Evolutionary conservation across 805 yeast species (phyloP).

Genomic region (Metschnikowia matae): DNA sequence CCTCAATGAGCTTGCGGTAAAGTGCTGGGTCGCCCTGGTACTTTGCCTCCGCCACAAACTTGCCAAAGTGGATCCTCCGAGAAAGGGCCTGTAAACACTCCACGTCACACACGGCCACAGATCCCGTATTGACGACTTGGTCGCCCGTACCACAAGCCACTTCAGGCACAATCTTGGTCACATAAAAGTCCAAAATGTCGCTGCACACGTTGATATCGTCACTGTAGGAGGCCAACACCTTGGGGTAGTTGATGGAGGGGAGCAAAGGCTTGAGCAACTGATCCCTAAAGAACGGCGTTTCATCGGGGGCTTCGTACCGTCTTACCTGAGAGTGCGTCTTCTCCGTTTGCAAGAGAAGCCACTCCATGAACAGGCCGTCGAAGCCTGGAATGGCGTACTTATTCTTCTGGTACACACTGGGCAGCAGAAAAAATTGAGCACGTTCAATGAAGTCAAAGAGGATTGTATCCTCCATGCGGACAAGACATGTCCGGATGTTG

Average conservation of each 20-base stretch:
- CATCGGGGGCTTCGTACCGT: constrained; percentile 93
- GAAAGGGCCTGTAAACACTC: constrained; percentile 84
- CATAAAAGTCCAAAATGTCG: constrained; percentile 64
- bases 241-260: constrained; percentile 78
- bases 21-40: constrained; percentile 62
- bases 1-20: constrained; percentile 61
- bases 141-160: constrained; percentile 66
- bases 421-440: constrained; percentile 76
- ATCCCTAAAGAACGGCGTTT: constrained; percentile 80
- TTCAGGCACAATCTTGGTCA: constrained; percentile 68
- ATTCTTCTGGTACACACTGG: constrained; percentile 63
- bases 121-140: constrained; percentile 82
- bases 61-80: constrained; percentile 93
- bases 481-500: constrained; percentile 79
- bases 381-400: constrained; percentile 61
- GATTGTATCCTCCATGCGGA: constrained; percentile 95
- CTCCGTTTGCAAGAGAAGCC: constrained; percentile 77
- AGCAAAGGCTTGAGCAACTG: constrained; percentile 63
- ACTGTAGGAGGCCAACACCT: constrained; percentile 68
- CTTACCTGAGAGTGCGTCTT: constrained; percentile 64
- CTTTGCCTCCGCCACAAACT: constrained; percentile 96
- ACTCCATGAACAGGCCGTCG: constrained; percentile 81
- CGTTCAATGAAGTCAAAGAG: constrained; percentile 90
- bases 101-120: constrained; percentile 80
- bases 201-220: constrained; percentile 72